Conservation (phyloP, 495 filamentous ascomycete species). For the Xylaria castorea region DNA sequence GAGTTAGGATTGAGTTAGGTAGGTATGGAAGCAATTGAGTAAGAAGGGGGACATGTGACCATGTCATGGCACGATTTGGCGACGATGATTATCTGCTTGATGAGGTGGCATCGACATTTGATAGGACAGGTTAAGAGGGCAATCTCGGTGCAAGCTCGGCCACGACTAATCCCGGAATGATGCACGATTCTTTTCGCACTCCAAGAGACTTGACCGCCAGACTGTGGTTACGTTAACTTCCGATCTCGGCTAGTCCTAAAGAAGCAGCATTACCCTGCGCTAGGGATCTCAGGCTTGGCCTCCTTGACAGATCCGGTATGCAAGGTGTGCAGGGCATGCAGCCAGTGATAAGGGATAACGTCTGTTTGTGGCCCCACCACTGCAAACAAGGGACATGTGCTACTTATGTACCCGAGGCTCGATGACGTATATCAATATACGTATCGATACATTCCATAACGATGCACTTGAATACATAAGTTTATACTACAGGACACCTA, state of each 20-base stretch:
- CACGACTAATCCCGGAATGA: slow-evolving; percentile 35
- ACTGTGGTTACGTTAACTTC: neutral
- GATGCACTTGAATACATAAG: neutral
- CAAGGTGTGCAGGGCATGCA: slow-evolving; percentile 22
- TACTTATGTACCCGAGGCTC: slow-evolving; percentile 19
- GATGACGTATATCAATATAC: neutral
- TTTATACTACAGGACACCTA: neutral
- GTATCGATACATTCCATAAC: neutral
- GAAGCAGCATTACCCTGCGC: slow-evolving; percentile 32
- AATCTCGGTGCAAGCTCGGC: slow-evolving; percentile 34
- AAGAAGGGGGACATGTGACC: slow-evolving; percentile 24
- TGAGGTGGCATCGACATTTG: slow-evolving; percentile 28
- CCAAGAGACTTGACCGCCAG: slow-evolving; percentile 24
- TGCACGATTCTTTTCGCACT: slow-evolving; percentile 21
- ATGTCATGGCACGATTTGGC: slow-evolving; percentile 28
- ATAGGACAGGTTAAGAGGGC: slow-evolving; percentile 29
- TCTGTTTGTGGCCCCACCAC: neutral
- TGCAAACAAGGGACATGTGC: slow-evolving; percentile 13
- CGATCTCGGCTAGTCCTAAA: slow-evolving; percentile 31
- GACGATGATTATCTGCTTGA: slow-evolving; percentile 29
- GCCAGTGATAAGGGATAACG: slow-evolving; percentile 4
- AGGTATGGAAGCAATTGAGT: neutral
- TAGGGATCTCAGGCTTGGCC: slow-evolving; percentile 12
- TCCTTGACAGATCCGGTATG: slow-evolving; percentile 30
- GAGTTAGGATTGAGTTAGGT: slow-evolving; percentile 1